phyloP scores from a whole-genome alignment of 2,329 filamentous ascomycete species.

The Fusarium nisikadoi region DNA sequence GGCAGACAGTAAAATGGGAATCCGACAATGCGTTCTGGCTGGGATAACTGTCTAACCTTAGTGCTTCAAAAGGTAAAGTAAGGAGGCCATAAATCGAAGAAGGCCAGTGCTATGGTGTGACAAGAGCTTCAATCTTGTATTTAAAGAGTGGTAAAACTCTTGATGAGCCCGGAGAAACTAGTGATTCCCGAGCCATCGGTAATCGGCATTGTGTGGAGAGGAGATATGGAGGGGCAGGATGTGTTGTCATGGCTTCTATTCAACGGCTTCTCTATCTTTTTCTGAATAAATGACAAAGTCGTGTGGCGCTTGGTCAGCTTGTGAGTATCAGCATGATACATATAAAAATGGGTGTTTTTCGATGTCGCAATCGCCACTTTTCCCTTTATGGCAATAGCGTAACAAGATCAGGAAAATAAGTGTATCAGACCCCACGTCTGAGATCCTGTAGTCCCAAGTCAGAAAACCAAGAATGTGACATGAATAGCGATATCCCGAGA shows the following conservation, averaged over 20 bases:
- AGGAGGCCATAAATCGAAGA: background rate
- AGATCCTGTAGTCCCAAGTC: background rate
- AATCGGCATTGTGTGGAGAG: slow-evolving; percentile 21
- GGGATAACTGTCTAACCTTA: background rate
- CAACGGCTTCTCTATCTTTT: slow-evolving; percentile 25
- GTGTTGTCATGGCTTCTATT: slow-evolving; percentile 20
- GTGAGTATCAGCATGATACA: slow-evolving; percentile 25
- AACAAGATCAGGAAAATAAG: slow-evolving; percentile 13
- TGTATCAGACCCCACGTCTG: slow-evolving; percentile 25
- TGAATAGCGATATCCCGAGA: background rate
- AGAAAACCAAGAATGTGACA: background rate
- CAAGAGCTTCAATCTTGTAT: background rate
- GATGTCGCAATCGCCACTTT: slow-evolving; percentile 45
- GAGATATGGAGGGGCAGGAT: slow-evolving; percentile 17
- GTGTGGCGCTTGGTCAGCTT: slow-evolving; percentile 20
- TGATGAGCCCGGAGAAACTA: background rate
- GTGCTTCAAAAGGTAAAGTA: background rate
- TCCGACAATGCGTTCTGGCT: background rate
- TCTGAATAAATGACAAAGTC: slow-evolving; percentile 23
- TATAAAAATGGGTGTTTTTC: slow-evolving; percentile 24
- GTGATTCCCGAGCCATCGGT: slow-evolving; percentile 22
- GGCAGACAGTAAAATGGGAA: background rate
- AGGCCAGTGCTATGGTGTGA: background rate
- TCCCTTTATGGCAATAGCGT: slow-evolving; percentile 34
- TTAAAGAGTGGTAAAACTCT: slow-evolving; percentile 8